phyloP scores from a whole-genome alignment of 2,329 filamentous ascomycete species.

The Colletotrichum orbiculare region DNA sequence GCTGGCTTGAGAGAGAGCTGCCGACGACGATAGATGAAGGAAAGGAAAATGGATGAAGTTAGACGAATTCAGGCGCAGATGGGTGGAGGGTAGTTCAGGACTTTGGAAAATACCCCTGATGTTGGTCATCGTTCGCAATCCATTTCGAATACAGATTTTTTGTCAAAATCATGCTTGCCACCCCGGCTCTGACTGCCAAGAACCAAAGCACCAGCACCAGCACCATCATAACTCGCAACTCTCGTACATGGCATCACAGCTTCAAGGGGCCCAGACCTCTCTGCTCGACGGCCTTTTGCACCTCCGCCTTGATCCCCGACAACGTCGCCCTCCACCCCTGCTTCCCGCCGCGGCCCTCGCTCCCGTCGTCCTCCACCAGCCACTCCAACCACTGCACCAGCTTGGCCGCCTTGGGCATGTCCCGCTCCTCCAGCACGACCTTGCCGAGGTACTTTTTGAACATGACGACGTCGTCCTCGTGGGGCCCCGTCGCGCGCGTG shows the following conservation, averaged over 20 bases:
- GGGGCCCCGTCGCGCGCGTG: slow-evolving; percentile 80
- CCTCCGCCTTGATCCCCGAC: slow-evolving; percentile 56
- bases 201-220: not conserved
- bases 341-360: slow-evolving; percentile 51
- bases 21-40: too few relatives aligned
- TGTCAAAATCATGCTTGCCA: too few relatives aligned
- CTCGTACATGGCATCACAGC: slow-evolving; percentile 44
- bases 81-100: not conserved
- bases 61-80: not conserved
- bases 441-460: slow-evolving; percentile 77
- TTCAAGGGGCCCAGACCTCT: slow-evolving; percentile 68
- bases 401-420: slow-evolving; percentile 79
- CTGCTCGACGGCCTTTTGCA: slow-evolving; percentile 65
- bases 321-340: slow-evolving; percentile 60
- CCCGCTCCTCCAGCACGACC: slow-evolving; percentile 80
- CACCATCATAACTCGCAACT: slow-evolving; percentile 25
- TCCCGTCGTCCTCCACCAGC: slow-evolving; percentile 61
- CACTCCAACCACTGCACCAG: slow-evolving; percentile 76
- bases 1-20: too few relatives aligned
- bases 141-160: not conserved
- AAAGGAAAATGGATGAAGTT: too few relatives aligned
- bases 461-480: slow-evolving; percentile 79
- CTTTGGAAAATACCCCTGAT: slow-evolving; percentile 14
- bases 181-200: too few relatives aligned
- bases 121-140: not conserved